Conservation (phyloP, 306 rosid species). For the Cyclanthera cordifolia region DNA sequence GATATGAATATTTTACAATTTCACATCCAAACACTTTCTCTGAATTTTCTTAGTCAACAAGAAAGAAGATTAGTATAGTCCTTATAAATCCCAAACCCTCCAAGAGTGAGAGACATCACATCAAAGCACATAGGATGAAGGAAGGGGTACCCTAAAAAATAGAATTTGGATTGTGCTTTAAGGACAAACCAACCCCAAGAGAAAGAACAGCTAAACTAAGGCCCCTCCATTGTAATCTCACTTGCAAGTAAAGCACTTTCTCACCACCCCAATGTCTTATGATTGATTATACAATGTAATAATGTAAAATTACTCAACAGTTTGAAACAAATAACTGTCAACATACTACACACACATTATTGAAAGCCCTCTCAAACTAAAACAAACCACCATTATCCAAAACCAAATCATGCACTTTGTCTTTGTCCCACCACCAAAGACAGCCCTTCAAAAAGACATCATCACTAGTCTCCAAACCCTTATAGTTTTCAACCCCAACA, state of each 20-base stretch:
- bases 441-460: neutral
- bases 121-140: neutral
- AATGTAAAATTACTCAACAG: neutral
- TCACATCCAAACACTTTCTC: too few relatives aligned
- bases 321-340: neutral
- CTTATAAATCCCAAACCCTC: neutral
- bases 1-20: too few relatives aligned
- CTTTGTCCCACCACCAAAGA: too few relatives aligned
- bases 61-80: too few relatives aligned
- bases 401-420: conserved; percentile 8
- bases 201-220: neutral
- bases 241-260: conserved; percentile 64
- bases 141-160: conserved; percentile 7
- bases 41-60: too few relatives aligned
- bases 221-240: conserved; percentile 23
- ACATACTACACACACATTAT: conserved; percentile 18
- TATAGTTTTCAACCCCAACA: neutral
- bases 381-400: conserved; percentile 33
- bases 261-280: neutral
- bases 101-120: neutral
- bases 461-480: neutral
- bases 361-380: conserved; percentile 13
- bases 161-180: conserved; percentile 49
- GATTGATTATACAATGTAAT: too few relatives aligned
- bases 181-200: conserved; percentile 43